Evolutionary conservation across 2,329 filamentous ascomycete species (phyloP), one percentile per base, ranked within the genome.

Genomic region (Colletotrichum karsti): DNA sequence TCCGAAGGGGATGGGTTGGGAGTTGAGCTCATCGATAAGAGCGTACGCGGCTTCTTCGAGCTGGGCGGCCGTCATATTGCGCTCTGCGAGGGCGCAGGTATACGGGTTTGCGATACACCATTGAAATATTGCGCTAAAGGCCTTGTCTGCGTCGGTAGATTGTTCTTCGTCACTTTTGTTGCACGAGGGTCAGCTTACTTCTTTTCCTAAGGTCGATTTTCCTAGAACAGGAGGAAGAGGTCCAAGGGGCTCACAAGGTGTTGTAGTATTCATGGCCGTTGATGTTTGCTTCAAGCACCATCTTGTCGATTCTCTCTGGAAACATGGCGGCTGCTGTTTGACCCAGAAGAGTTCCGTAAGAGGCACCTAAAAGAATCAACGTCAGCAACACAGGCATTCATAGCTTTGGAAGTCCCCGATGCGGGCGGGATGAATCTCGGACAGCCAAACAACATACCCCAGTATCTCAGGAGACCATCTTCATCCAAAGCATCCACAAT

Each of bases 261-360:
- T 73, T 63, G 55, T 78, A 77, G 46, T 76, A 78, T 24, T 80
- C 74, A 26, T 77, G 74, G 0, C 72, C 67, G 46, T 79, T 79
- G 7, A 74, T 67, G 2, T 77, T 74, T 20, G 74, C 77, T 33
- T 80, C 77, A 1, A 79, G 56, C 24, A 80, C 63, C 54, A 79
- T 64, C 58, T 73, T 77, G 53, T 78, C 76, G 20, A 79, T 69
- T 15, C 67, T 71, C 5, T 78, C 73, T 1, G 77, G 81, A 60
- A 82, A 83, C 80, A 84, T 83, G 48, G 79, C 75, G 1, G 77
- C 79, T 3, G 77, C 70, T 1, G 78, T 81, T 5, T 74, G 74
- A 6, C 82, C 82, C 5, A 83, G 67, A 0, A 77, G 58, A 2
- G 77, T 79, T 1, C 81, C 80, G 61, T 82, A 83, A 0, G 79